Base-by-base conservation (phyloP, 306 rosid species). In the Myrica gale region DNA sequence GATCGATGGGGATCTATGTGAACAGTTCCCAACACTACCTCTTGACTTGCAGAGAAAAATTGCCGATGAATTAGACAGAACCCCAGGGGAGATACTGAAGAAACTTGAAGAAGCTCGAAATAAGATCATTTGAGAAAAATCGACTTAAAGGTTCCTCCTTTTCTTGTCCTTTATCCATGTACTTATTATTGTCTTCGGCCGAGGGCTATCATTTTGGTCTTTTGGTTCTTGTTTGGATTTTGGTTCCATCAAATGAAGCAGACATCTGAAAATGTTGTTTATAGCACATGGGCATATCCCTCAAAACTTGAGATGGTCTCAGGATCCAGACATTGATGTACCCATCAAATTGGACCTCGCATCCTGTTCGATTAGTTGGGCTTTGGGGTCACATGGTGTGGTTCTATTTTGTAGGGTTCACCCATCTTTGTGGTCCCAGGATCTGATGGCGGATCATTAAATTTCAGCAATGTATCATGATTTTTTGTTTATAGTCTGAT, bases 1-100 rank as follows among this genome's bases (percentile, higher is more conserved):
- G 76, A 94, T 94, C 69, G 99, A 92, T 83, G 99, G 99, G 56
- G 99, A 95, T 87, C 93, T 95, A 13, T 95, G 99, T 7, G 99
- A 95, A 88, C 99, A 95, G 83, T 95, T 77, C 81, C 99, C 99
- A 39, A 89, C 99, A 61, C 77, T 92, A 85, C 99, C 99, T 39
- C 75, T 89, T 86, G 99, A 95, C 86, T 75, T 95, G 85, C 99
- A 95, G 90, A 90, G 93, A 76, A 95, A 95, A 79, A 95, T 95
- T 89, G 97, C 97, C 0, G 97, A 89, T 85, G 99, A 95, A 82
- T 78, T 95, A 83, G 99, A 92, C 82, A 85, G 97, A 86, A 95
- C 97, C 39, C 99, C 99, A 0, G 99, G 92, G 68, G 97, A 95
- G 84, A 92, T 95, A 75, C 83, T 95, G 81, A 95, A 90, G 87